Evolutionary conservation across 768 basidiomycete species (phyloP), one percentile per base, ranked within the genome.

Genomic region (Sistotremastrum suecicum): DNA sequence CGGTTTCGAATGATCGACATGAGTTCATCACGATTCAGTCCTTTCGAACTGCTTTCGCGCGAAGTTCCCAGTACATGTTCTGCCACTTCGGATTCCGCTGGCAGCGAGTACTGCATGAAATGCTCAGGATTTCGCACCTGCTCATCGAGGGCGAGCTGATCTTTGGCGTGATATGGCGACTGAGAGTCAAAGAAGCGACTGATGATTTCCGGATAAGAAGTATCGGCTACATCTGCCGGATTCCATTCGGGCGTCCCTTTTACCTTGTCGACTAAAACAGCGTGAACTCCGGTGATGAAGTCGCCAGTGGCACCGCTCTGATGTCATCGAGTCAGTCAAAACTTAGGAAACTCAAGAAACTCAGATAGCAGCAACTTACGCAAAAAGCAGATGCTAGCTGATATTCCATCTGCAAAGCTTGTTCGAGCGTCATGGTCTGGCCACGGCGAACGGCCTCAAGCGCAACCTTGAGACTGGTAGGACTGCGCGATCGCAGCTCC

Each of bases 381-480:
- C 85, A 86, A 61, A 78, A 94, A 10, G 89, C 90, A 34, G 83
- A 78, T 12, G 88, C 91, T 56, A 97, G 83, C 53, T 75, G 76
- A 51, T 91, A 67, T 57, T 98, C 94, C 78, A 84, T 88, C 52
- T 82, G 66, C 49, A 98, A 66, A 1, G 76, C 76, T 47, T 83
- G 69, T 4, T 69, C 65, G 37, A 98, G 66, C 2, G 70, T 58
- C 68, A 80, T 62, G 1, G 63, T 62, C 54, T 68, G 75, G n/a
- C 88, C 91, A 48, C 66, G 65, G 41, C 83, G 77, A 45, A 91
- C 74, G 1, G 87, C 85, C 53, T 72, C 65, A 20, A 98, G 68
- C n/a, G 92, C 76, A 34, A 98, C 83, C 59, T 86, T 87, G 52
- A 97, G 70, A 54, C 89, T 91, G 1, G 92, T 95, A 7, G 94